Evolutionary conservation across 2,329 filamentous ascomycete genomes (phyloP), one percentile per base, ranked within the genome.

Genomic region (Arthroderma sp.): DNA sequence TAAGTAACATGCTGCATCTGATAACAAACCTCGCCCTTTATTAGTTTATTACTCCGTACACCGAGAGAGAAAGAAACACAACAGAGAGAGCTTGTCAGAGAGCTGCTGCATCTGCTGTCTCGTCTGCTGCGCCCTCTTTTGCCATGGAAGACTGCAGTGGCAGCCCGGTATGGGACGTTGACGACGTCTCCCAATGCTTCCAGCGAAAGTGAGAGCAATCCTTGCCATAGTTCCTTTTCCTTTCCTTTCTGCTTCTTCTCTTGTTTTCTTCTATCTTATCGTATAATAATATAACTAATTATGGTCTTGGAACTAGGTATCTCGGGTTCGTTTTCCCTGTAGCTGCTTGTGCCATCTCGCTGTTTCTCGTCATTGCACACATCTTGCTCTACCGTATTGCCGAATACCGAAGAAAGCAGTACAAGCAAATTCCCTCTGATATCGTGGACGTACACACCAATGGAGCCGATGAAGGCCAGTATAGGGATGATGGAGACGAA

Each of bases 271-370:
- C 21, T 25, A n/a, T 15, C 31, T 6, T 38, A 55, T 54, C 54
- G 35, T 47, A 13, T n/a, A 39, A 19, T 13, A 6, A 31, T 39
- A 33, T 9, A 28, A 52, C n/a, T 55, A 31, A 41, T 25, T 21
- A 15, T 56, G 13, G 25, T n/a, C 52, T 23, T 21, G 35, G 4
- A 21, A 51, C 58, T 54, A 61, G 55, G 8, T 91, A 87, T 70
- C 80, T 95, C 56, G 85, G 88, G 71, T 82, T 88, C 60, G 76
- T 95, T 51, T 78, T 97, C 56, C 93, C 93, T 56, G 76, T 93
- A 60, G 74, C 84, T 60, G 77, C 86, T 58, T 81, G 90, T 70
- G 79, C 74, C 61, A 64, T 86, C 25, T 97, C 93, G 5, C 70
- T 91, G 63, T 68, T 87, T 55, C 77, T 83, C 63, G 79, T 95